Evolutionary conservation across 23 red algal genomes (phyloP).

Genomic region (Rhodosorus marinus): DNA sequence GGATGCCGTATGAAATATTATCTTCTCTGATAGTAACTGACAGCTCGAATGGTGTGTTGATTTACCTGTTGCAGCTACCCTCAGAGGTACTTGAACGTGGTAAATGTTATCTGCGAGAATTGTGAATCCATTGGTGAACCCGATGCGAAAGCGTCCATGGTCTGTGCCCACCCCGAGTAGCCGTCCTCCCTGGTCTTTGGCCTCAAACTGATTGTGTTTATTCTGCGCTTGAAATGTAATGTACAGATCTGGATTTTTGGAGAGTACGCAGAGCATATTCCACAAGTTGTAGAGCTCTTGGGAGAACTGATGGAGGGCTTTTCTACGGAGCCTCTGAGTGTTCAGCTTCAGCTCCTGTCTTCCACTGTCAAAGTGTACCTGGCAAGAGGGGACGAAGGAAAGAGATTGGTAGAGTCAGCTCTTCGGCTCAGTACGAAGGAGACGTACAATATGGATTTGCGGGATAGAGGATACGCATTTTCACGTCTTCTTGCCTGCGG

Average conservation of each 20-base stretch:
- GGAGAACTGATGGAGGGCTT: slow-evolving; percentile 25
- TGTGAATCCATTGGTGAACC: slow-evolving; percentile 33
- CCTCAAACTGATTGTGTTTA: too few relatives aligned
- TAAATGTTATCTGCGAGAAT: slow-evolving; percentile 17
- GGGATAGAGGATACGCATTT: slow-evolving; percentile 60
- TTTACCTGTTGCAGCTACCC: slow-evolving; percentile 39
- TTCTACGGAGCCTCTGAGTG: slow-evolving; percentile 25
- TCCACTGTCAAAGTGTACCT: slow-evolving; percentile 34
- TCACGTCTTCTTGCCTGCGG: slow-evolving; percentile 37
- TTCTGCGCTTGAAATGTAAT: too few relatives aligned
- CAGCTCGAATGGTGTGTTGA: background rate
- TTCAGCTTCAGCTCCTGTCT: slow-evolving; percentile 66
- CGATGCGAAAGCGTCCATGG: slow-evolving; percentile 38
- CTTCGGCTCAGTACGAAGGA: slow-evolving; percentile 12
- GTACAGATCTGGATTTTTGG: slow-evolving; percentile 94
- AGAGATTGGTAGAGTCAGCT: slow-evolving; percentile 2
- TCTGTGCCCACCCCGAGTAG: too few relatives aligned
- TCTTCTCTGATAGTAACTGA: background rate
- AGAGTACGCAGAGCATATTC: slow-evolving; percentile 35
- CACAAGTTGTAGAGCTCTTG: slow-evolving; percentile 13
- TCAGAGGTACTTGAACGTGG: slow-evolving; percentile 12
- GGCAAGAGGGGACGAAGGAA: slow-evolving; percentile 7
- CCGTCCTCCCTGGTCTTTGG: too few relatives aligned
- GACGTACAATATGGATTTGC: slow-evolving; percentile 47
- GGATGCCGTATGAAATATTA: background rate